A percentile compares a stretch with the other conserved stretches of the same genome.
Conservation (phyloP, 768 basidiomycete species). For the Russula emetica region DNA sequence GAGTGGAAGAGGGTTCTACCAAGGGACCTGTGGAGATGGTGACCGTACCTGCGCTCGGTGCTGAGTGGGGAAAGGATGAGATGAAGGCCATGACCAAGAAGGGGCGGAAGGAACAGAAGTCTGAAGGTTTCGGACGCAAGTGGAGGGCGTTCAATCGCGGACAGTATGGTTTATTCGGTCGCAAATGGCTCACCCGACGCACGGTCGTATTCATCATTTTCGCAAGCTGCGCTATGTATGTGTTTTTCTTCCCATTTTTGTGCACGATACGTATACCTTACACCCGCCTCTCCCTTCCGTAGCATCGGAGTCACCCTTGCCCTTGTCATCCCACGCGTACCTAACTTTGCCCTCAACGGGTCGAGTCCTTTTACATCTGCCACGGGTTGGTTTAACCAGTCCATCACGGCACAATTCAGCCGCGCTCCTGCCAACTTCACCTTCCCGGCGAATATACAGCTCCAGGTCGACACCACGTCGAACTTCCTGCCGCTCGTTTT, state of each 20-base stretch:
- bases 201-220: constrained; percentile 68
- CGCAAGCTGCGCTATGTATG: constrained; percentile 52
- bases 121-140: constrained; percentile 48
- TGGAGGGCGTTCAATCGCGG: constrained; percentile 79
- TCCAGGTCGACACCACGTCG: constrained; percentile 69
- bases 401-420: constrained; percentile 60
- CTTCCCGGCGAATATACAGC: constrained; percentile 70
- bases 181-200: constrained; percentile 63
- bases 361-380: constrained; percentile 55
- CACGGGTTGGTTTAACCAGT: constrained; percentile 51
- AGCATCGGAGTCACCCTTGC: constrained; percentile 69
- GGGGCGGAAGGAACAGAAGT: constrained; percentile 59
- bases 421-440: constrained; percentile 84
- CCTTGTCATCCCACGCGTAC: constrained; percentile 81
- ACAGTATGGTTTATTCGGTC: constrained; percentile 74
- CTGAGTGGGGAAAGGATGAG: constrained; percentile 85
- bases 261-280: neutral
- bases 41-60: constrained; percentile 85
- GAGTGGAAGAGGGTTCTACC: constrained; percentile 40
- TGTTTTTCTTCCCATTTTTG: constrained; percentile 24
- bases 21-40: constrained; percentile 73
- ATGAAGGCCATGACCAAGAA: constrained; percentile 71
- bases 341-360: constrained; percentile 59
- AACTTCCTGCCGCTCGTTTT: constrained; percentile 80
- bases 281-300: neutral